Base-by-base conservation (phyloP, 371 early-diverging fungal genomes). In the Mortierella sp. region DNA sequence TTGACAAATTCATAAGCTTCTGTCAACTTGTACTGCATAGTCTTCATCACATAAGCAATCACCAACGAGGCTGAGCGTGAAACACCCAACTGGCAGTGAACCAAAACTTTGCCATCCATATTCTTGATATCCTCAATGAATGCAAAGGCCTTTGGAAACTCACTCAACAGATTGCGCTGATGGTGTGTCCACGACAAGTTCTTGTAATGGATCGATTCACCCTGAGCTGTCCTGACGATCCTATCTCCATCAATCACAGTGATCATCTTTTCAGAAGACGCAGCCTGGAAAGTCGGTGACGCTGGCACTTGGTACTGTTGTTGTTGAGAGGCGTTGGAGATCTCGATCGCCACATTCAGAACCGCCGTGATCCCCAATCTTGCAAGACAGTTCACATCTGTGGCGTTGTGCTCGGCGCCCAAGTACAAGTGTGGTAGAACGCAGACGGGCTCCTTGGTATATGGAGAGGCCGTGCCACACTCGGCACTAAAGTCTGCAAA, bases 41-140 rank as follows among this genome's bases (percentile, higher is more conserved):
- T 81, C 46, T 87, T 85, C 94, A 96, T 96, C 58, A 94, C 86
- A 74, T 94, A 96, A 4, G 95, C 96, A 51, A 96, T 91, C 37
- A 94, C 87, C 41, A 96, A 80, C 0, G 92, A 87, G 9, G 96
- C 97, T 13, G 94, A 94, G 39, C 97, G 83, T 28, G 95, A 93
- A 9, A 96, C 91, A 17, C 97, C 97, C 66, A 91, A 85, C 71
- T 94, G 93, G 79, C 97, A 96, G 63, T 95, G 93, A 4, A 96
- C 92, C 16, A 96, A 81, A 1, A 95, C 88, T 29, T 86, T 79
- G 48, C 83, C 80, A 24, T 86, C 85, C 14, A 80, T 62, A 14
- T 60, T 65, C 27, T 86, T 86, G 22, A 89, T 86, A 24, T 77
- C 80, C 60, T 93, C 90, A 66, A 94, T 94, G 62, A 88, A 89